phyloP scores from a whole-genome alignment of 1,284 basidiomycete species.

The Crepidotus sp. region DNA sequence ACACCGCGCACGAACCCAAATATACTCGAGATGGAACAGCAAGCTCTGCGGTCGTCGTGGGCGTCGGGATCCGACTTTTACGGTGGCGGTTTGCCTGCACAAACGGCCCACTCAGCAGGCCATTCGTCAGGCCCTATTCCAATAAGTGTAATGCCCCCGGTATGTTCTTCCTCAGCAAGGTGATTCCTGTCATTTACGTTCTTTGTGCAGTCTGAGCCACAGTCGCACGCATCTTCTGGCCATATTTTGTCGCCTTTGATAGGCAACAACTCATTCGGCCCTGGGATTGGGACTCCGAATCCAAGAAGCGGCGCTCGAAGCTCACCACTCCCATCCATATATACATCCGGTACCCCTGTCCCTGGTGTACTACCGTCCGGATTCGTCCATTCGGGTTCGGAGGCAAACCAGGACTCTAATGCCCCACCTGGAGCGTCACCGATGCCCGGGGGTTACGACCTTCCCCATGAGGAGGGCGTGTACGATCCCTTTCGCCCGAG shows the following conservation, averaged over 20 bases:
- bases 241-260: constrained; percentile 2
- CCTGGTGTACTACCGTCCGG: neutral
- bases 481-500: neutral
- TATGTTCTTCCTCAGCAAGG: neutral
- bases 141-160: constrained; percentile 10
- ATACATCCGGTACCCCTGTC: neutral
- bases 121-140: constrained; percentile 5
- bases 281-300: neutral
- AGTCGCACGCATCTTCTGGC: constrained; percentile 4
- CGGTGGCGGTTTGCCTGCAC: constrained; percentile 1
- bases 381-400: constrained; percentile 2
- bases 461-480: neutral
- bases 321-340: neutral
- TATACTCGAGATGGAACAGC: constrained; percentile 8
- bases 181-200: neutral
- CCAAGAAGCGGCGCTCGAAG: neutral
- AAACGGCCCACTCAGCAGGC: neutral
- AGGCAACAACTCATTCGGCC: constrained; percentile 8
- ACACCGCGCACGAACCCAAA: constrained; percentile 10
- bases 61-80: constrained; percentile 9
- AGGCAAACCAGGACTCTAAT: neutral
- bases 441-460: constrained; percentile 12
- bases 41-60: constrained; percentile 9
- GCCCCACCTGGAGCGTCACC: neutral
- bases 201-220: constrained; percentile 5